phyloP scores from a whole-genome alignment of 2,329 filamentous ascomycete species.

The Septoria petroselini region DNA sequence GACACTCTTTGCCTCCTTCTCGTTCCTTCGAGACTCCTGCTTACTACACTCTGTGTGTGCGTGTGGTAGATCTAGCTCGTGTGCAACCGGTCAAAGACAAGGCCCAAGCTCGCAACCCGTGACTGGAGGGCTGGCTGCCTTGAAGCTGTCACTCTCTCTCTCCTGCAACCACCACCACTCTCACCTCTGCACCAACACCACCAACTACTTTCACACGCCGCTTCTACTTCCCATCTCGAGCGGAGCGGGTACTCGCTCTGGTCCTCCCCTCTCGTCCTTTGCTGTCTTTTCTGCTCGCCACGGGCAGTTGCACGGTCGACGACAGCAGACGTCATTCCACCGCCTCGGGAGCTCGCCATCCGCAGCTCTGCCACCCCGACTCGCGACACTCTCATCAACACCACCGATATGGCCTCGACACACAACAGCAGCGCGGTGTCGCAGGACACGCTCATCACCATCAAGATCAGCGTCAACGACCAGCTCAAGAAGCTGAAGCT shows the following conservation, averaged over 20 bases:
- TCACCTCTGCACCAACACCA: not conserved
- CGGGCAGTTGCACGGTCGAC: not conserved
- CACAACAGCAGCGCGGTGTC: constrained; percentile 45
- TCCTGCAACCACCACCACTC: not conserved
- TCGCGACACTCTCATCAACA: constrained; percentile 5
- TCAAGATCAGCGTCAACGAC: constrained; percentile 80
- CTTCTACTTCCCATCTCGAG: not conserved
- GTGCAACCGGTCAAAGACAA: too few relatives aligned
- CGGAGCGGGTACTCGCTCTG: constrained; percentile 11
- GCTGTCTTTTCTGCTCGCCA: not conserved
- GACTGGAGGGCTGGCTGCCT: too few relatives aligned
- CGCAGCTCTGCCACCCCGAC: not conserved
- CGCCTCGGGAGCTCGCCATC: constrained; percentile 7
- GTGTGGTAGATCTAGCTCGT: constrained; percentile 4
- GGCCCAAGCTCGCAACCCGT: too few relatives aligned
- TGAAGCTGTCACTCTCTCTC: not conserved
- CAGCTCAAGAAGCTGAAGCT: constrained; percentile 81
- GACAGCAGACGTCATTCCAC: constrained; percentile 12
- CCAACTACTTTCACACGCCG: not conserved
- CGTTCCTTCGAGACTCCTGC: constrained; percentile 5
- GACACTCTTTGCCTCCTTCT: constrained; percentile 2
- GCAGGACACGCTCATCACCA: constrained; percentile 71
- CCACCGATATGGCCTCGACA: constrained; percentile 39
- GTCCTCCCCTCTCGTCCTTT: not conserved
- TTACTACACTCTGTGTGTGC: not conserved